These are phyloP conservation scores for Euphorbia corollata DNA, from an alignment of 441 rosid genomes.

Conservation along the genomic window DNA sequence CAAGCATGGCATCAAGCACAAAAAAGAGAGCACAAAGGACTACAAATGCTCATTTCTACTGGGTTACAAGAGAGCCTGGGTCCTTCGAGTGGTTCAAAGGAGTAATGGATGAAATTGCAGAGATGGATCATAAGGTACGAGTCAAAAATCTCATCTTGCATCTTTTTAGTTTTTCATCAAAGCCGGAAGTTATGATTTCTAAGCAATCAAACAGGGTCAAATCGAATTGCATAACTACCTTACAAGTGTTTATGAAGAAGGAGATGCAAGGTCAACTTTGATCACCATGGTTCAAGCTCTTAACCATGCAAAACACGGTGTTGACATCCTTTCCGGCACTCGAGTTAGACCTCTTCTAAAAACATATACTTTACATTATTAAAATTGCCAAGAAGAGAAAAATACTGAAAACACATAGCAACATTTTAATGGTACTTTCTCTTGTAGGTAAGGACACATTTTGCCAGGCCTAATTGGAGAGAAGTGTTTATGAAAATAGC, in stretches of 20 bases:
- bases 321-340: conserved; percentile 93
- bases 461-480: conserved; percentile 93
- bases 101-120: conserved; percentile 90
- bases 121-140: conserved; percentile 73
- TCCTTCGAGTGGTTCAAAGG: conserved; percentile 97
- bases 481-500: conserved; percentile 79
- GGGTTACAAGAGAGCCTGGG: conserved; percentile 92
- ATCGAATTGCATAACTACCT: conserved; percentile 93
- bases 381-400: background rate
- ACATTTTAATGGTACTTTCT: background rate
- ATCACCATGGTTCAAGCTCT: conserved; percentile 97
- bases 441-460: conserved; percentile 89
- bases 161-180: background rate
- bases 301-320: conserved; percentile 92
- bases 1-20: conserved; percentile 39
- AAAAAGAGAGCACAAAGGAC: conserved; percentile 50
- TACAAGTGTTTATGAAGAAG: conserved; percentile 95
- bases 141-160: background rate
- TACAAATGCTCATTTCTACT: conserved; percentile 75
- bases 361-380: background rate
- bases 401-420: no score
- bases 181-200: background rate
- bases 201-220: conserved; percentile 54
- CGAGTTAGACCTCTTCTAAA: conserved; percentile 40
- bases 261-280: conserved; percentile 91